Evolutionary conservation across 2,329 filamentous ascomycete genomes (phyloP).

Genomic region (Arthrobotrys sphaeroides): DNA sequence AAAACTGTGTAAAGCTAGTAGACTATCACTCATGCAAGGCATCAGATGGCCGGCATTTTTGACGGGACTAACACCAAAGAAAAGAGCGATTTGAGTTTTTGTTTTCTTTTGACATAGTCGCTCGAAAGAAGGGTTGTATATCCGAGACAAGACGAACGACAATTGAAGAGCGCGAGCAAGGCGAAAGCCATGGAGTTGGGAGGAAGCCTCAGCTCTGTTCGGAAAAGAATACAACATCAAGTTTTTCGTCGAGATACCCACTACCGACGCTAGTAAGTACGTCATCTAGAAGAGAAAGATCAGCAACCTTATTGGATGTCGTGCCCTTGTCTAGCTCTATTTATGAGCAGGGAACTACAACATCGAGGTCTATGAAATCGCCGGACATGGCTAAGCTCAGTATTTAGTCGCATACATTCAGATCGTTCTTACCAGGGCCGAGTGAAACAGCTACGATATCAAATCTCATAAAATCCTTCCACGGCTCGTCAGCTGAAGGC

Average conservation of each 20-base stretch:
- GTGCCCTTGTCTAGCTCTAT: constrained; percentile 46
- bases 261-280: constrained; percentile 48
- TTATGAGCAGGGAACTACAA: constrained; percentile 36
- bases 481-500: constrained; percentile 44
- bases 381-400: constrained; percentile 52
- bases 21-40: constrained; percentile 53
- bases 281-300: constrained; percentile 43
- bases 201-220: constrained; percentile 44
- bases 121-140: constrained; percentile 30
- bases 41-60: constrained; percentile 52
- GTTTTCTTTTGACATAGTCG: constrained; percentile 16
- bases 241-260: constrained; percentile 47
- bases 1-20: constrained; percentile 37
- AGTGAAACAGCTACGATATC: constrained; percentile 52
- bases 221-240: constrained; percentile 53
- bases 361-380: constrained; percentile 46
- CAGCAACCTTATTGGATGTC: constrained; percentile 37
- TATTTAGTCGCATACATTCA: constrained; percentile 53
- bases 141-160: constrained; percentile 38
- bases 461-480: constrained; percentile 51
- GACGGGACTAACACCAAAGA: constrained; percentile 26
- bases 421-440: constrained; percentile 51
- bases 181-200: constrained; percentile 29
- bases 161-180: not conserved
- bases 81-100: constrained; percentile 16